phyloP scores from a whole-genome alignment of 495 filamentous ascomycete genomes.

The Talaromyces nanjingensis region DNA sequence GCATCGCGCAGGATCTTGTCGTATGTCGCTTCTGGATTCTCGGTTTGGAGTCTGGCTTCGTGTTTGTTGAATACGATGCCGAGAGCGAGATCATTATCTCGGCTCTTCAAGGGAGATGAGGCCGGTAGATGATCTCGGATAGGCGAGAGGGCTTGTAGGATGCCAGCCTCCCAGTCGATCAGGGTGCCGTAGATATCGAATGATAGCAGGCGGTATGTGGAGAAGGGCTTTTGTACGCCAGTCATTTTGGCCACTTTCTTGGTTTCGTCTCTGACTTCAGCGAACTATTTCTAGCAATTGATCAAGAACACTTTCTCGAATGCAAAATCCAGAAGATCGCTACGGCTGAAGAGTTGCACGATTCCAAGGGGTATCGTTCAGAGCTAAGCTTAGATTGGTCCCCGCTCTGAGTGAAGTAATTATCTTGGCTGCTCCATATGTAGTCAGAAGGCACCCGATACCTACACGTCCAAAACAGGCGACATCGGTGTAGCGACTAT shows the following conservation, averaged over 20 bases:
- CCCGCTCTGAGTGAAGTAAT: too few species aligned
- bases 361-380: too few species aligned
- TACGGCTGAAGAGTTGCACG: too few species aligned
- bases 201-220: constrained; percentile 39
- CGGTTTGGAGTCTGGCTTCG: constrained; percentile 37
- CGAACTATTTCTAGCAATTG: too few species aligned
- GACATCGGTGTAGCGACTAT: not conserved
- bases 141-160: constrained; percentile 32
- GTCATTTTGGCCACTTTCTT: constrained; percentile 8
- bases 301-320: too few species aligned
- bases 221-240: not conserved
- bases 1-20: constrained; percentile 44
- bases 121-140: constrained; percentile 25
- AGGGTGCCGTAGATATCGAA: constrained; percentile 85
- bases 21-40: constrained; percentile 51
- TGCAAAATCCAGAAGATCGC: too few species aligned
- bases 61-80: constrained; percentile 29
- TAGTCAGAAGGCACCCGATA: too few species aligned
- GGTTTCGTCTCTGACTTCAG: too few species aligned
- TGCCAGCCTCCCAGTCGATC: constrained; percentile 63
- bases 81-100: constrained; percentile 14
- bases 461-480: too few species aligned
- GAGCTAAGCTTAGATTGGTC: too few species aligned
- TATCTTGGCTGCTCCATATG: too few species aligned
- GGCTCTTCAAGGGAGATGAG: constrained; percentile 33